A percentile compares a stretch with the other conserved stretches of the same genome.
These are phyloP conservation scores for Pythium aristosporum DNA, from an alignment of 352 stramenopile species.

Conservation along the genomic window DNA sequence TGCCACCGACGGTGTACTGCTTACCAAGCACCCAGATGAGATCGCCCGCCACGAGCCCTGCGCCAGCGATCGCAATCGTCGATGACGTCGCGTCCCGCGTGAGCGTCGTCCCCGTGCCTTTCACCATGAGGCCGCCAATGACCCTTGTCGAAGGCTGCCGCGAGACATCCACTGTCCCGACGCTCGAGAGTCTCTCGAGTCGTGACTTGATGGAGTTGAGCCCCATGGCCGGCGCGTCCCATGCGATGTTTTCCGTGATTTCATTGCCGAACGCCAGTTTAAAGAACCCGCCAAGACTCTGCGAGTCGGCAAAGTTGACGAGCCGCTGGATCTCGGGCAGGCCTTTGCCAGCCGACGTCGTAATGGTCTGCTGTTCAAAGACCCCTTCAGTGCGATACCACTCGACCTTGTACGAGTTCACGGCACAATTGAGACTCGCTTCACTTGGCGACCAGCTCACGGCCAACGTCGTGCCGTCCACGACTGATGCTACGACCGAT, in stretches of 20 bases:
- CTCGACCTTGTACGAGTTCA: constrained; percentile 75
- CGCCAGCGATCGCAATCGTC: constrained; percentile 22
- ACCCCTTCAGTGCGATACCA: constrained; percentile 65
- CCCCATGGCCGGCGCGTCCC: constrained; percentile 55
- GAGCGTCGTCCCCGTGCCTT: constrained; percentile 30
- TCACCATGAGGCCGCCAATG: constrained; percentile 41
- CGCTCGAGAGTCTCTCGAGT: constrained; percentile 59
- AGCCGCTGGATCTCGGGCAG: constrained; percentile 67
- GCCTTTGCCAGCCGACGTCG: constrained; percentile 63
- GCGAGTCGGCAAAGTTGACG: constrained; percentile 53
- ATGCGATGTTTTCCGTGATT: constrained; percentile 62
- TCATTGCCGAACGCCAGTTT: constrained; percentile 62
- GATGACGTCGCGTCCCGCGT: constrained; percentile 29
- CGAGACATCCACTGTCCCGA: constrained; percentile 65
- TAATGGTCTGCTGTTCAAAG: constrained; percentile 72
- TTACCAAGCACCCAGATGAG: constrained; percentile 60
- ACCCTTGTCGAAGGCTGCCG: constrained; percentile 44
- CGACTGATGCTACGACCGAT: constrained; percentile 46
- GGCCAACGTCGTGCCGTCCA: constrained; percentile 52
- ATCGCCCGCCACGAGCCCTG: constrained; percentile 30
- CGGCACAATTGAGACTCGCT: constrained; percentile 33
- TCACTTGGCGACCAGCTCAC: constrained; percentile 49
- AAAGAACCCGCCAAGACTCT: constrained; percentile 64
- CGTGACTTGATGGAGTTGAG: constrained; percentile 67
- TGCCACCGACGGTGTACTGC: constrained; percentile 33